Base-by-base conservation (phyloP, 306 rosid species). In the Urtica urens region DNA sequence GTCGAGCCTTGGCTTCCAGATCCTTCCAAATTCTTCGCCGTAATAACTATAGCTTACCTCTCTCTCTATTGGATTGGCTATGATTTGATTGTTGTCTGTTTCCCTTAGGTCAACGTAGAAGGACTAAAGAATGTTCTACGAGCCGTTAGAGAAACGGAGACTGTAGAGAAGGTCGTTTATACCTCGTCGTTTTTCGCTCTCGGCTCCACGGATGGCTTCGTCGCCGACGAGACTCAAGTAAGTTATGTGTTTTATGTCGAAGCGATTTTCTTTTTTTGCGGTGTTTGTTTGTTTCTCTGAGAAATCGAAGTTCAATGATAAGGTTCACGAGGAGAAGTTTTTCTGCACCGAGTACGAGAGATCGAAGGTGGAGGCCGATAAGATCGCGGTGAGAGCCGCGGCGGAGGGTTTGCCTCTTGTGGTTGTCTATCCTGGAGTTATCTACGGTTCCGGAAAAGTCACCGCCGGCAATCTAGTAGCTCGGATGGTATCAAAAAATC, bases 1-100 rank as follows among this genome's bases (percentile, higher is more conserved):
- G 97, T 90, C 55, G 97, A 90, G 59, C 94, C 94, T 29, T 90
- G 97, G 97, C 94, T 84, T 41, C 95, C 97, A 12, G 85, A 81
- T 55, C 92, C 95, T 52, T 77, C 94, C 39, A 74, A 71, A 52
- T 71, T 84, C 71, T 27, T 62, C 68, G 38, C 82, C 13, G 94
- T 90, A 64, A 77, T 58, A 17, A 10, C 47, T 0, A 72, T 64
- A 20, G 7, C 53, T 0, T n/a, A n/a, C 28, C 10, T 18, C 26
- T 14, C 52, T 24, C 33, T 5, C 12, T 4, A 50, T 51, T n/a
- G n/a, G n/a, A n/a, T n/a, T n/a, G n/a, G n/a, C n/a, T n/a, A n/a
- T n/a, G 31, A 48, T 23, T 1, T 9, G n/a, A n/a, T n/a, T 4
- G 26, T 5, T 34, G 18, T 14, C 15, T n/a, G 15, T 14, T 46